Evolutionary conservation across 2,329 filamentous ascomycete species (phyloP), one percentile per base, ranked within the genome.

Genomic region (Pestalotiopsis fici): DNA sequence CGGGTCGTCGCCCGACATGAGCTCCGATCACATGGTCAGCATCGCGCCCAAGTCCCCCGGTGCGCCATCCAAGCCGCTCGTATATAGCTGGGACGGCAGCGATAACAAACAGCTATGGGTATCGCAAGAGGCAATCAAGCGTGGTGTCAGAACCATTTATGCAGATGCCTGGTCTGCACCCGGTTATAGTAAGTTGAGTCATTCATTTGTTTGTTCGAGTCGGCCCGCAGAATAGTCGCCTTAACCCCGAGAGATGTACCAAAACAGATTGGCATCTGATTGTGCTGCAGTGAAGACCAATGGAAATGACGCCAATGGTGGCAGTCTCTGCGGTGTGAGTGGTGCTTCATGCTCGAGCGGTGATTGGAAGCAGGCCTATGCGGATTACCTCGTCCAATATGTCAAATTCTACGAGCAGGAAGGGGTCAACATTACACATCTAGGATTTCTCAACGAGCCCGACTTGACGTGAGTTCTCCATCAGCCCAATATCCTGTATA

Each of bases 61-160:
- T 4, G 73, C 72, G 0, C 78, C 81, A 0, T 72, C 62, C 9
- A 78, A 76, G 2, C 71, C 71, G 4, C 80, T 81, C 0, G 70
- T 75, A 28, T 85, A 83, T 65, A 68, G 72, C 2, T 83, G 81
- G 80, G 81, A 83, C 67, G 74, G 73, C 3, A 79, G 81, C 65
- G 80, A 84, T 66, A 77, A 75, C 12, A 81, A 81, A 6, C 85
- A 87, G 73, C 71, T 87, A 3, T 85, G 79, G 71, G 70, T 87
- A 11, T 79, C 80, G 18, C 76, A 85, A 71, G 78, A 84, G 72
- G 83, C 83, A 11, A 72, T 74, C 60, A 70, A 76, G 7, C 74
- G 72, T 9, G 79, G 78, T 27, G 77, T 76, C 6, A 68, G 69
- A 43, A 74, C 75, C 54, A 75, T 80, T 54, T 79, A 79, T 56